Evolutionary conservation across 768 basidiomycete species (phyloP).

Genomic region (Tulasnella sp.): DNA sequence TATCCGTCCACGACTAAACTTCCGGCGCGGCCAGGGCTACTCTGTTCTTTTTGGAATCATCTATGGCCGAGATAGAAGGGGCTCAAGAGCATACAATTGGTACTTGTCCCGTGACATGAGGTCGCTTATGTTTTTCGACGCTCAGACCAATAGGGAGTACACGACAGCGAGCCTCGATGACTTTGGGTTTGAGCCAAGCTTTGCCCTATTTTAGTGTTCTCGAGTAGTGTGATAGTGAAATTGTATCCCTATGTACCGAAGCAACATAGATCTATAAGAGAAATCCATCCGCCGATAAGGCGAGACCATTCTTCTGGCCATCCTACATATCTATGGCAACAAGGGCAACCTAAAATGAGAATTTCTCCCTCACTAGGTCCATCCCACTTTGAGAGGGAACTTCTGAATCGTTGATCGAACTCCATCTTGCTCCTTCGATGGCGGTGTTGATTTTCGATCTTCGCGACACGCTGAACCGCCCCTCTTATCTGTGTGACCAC

Average conservation of each 20-base stretch:
- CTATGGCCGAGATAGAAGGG: neutral
- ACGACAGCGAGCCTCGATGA: neutral
- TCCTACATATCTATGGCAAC: too few relatives aligned
- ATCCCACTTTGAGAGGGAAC: too few relatives aligned
- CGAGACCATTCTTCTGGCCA: neutral
- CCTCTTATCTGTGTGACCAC: too few relatives aligned
- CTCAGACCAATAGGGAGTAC: neutral
- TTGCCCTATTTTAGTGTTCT: neutral
- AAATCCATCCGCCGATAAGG: neutral
- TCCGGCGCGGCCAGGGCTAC: neutral
- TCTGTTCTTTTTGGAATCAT: constrained; percentile 11
- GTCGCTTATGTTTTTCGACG: constrained; percentile 15
- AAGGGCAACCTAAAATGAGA: too few relatives aligned
- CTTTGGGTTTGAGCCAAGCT: neutral
- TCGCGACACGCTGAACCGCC: neutral
- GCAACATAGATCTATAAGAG: neutral
- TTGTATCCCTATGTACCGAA: too few relatives aligned
- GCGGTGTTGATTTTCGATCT: too few relatives aligned
- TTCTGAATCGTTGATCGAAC: too few relatives aligned
- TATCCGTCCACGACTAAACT: neutral
- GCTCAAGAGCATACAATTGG: constrained; percentile 20
- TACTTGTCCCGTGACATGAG: neutral
- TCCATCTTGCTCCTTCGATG: too few relatives aligned
- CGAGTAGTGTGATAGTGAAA: neutral
- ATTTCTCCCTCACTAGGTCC: too few relatives aligned